Percentiles rank a stretch among this genome's conserved stretches.
phyloP scores from a whole-genome alignment of 306 rosid species.

The Boehmeria nivea region DNA sequence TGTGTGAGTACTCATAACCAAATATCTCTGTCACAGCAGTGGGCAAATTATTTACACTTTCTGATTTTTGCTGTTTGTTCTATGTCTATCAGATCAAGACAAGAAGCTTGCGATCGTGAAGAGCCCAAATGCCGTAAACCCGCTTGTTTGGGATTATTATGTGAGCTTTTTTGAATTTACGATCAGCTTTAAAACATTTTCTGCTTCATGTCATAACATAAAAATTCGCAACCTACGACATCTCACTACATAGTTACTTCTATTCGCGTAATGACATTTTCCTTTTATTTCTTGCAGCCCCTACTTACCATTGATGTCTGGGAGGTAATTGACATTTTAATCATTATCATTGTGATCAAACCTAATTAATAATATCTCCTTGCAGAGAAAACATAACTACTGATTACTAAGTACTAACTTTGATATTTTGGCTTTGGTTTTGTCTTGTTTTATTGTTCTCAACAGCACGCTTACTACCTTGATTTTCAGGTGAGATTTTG shows the following conservation, averaged over 20 bases:
- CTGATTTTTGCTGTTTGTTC: background rate
- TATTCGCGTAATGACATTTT: conserved; percentile 16
- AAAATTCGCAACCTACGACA: too few species aligned
- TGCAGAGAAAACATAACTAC: conserved; percentile 4
- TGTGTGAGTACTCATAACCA: conserved; percentile 46
- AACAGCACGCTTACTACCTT: conserved; percentile 92
- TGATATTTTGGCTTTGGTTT: background rate
- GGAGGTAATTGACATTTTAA: conserved; percentile 89
- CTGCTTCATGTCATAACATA: too few species aligned
- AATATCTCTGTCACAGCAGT: conserved; percentile 3
- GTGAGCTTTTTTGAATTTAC: conserved; percentile 58
- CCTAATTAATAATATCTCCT: background rate
- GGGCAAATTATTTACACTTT: conserved; percentile 1
- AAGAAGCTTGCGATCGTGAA: conserved; percentile 66
- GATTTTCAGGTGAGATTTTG: conserved; percentile 66
- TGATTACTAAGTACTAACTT: conserved; percentile 25
- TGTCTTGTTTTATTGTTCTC: conserved; percentile 2
- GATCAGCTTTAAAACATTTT: background rate
- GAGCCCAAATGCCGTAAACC: conserved; percentile 87
- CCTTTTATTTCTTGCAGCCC: conserved; percentile 60
- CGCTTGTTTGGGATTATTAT: conserved; percentile 65
- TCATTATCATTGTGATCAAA: too few species aligned
- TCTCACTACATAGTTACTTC: background rate
- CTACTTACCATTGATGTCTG: conserved; percentile 86
- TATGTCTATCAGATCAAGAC: conserved; percentile 51